phyloP scores from a whole-genome alignment of 2,329 filamentous ascomycete genomes.

The Xylariales sp. region DNA sequence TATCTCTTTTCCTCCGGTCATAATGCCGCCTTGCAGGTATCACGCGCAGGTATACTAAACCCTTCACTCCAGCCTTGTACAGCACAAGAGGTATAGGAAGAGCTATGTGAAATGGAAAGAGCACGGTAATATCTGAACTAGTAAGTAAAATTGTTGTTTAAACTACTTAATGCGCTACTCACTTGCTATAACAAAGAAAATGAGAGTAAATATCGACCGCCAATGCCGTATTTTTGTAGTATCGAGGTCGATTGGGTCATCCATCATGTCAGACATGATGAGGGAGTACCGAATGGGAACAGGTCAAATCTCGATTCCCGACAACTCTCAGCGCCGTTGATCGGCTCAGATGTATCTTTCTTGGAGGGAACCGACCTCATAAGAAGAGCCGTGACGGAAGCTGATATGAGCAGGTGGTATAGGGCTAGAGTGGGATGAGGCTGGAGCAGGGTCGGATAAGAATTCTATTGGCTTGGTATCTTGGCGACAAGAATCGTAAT shows the following conservation, averaged over 20 bases:
- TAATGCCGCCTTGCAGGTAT: slow-evolving; percentile 57
- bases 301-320: slow-evolving; percentile 14
- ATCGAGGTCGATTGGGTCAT: slow-evolving; percentile 51
- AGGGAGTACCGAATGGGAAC: slow-evolving; percentile 1
- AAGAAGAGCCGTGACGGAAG: slow-evolving; percentile 15
- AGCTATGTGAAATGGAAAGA: slow-evolving; percentile 76
- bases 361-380: neutral
- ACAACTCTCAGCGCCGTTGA: slow-evolving; percentile 14
- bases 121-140: slow-evolving; percentile 70
- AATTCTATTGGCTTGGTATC: slow-evolving; percentile 19
- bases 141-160: slow-evolving; percentile 25
- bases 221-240: slow-evolving; percentile 70
- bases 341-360: slow-evolving; percentile 2
- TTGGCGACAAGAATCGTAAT: slow-evolving; percentile 10
- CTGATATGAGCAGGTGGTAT: slow-evolving; percentile 12
- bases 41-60: slow-evolving; percentile 61
- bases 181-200: slow-evolving; percentile 78
- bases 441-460: slow-evolving; percentile 3
- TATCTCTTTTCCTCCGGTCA: slow-evolving; percentile 37
- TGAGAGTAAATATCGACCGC: slow-evolving; percentile 76
- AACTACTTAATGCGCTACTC: slow-evolving; percentile 53
- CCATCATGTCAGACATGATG: slow-evolving; percentile 38
- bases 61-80: slow-evolving; percentile 57
- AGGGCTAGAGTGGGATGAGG: slow-evolving; percentile 3
- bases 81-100: slow-evolving; percentile 67